Base-by-base conservation (phyloP, 805 yeast genomes). In the Suhomyces tanzawaensis region DNA sequence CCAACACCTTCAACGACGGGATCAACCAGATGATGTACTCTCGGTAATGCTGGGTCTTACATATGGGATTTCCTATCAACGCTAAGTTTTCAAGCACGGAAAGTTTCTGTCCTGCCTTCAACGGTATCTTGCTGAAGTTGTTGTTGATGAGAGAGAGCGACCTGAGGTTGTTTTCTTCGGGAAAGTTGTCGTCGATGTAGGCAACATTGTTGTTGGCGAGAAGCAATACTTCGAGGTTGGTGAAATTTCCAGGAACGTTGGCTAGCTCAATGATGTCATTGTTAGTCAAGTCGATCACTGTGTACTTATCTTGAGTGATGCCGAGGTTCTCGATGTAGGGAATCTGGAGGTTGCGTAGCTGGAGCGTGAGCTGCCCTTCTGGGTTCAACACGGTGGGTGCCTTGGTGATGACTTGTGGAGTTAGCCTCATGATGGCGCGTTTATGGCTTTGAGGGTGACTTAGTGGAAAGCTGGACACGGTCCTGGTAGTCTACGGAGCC, bases 251-350 rank as follows among this genome's bases (percentile, higher is more conserved):
- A 0, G 82, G 86, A 25, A 76, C 67, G 51, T 65, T 69, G 12
- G 73, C 69, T 4, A 91, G 47, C 2, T 67, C 69, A 1, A 71
- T 59, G n/a, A 91, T 61, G 23, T 77, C 82, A 59, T 91, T 91
- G 52, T 83, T 81, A 1, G 91, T 77, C 22, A 91, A 54, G 56
- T 91, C 97, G 3, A 91, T 60, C 12, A 72, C 77, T 42, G 72
- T 81, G 55, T 61, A 62, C 29, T 48, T 49, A 40, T 60, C 58
- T 26, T 55, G 49, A 8, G 64, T 53, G 26, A 50, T 46, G 6
- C 60, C 61, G 18, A 69, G 52, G 39, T 63, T 66, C 39, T 69
- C 74, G 22, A 69, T 52, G 38, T 40, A 54, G 4, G 63, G 57
- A 4, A 67, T 53, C 22, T 58, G 58, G 17, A 55, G 51, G 42